Percentiles rank a stretch among this genome's conserved stretches.
These are phyloP conservation scores for Penicillium pancosmium DNA, from an alignment of 495 filamentous ascomycete species.

Conservation along the genomic window DNA sequence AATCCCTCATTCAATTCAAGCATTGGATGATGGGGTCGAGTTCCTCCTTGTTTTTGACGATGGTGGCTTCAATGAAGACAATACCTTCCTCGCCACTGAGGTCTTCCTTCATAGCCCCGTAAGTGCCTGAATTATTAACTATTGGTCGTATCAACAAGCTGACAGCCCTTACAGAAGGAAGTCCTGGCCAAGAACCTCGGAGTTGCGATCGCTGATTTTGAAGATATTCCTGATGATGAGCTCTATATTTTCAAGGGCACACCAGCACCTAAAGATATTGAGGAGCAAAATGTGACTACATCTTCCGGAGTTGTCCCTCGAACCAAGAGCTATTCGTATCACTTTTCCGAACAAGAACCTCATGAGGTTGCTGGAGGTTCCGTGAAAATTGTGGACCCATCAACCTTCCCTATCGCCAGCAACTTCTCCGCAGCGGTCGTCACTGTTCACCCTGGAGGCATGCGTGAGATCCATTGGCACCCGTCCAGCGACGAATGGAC, in stretches of 20 bases:
- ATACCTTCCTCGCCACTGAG: slow-evolving; percentile 69
- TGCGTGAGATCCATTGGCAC: slow-evolving; percentile 85
- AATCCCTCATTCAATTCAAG: slow-evolving; percentile 70
- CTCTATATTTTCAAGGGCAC: slow-evolving; percentile 74
- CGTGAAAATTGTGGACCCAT: slow-evolving; percentile 68
- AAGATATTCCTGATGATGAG: slow-evolving; percentile 59
- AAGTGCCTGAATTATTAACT: neutral
- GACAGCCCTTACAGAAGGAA: slow-evolving; percentile 37
- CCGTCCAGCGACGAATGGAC: slow-evolving; percentile 75
- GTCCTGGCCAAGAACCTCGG: slow-evolving; percentile 68
- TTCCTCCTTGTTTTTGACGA: slow-evolving; percentile 74
- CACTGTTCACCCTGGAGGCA: slow-evolving; percentile 67
- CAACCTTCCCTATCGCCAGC: slow-evolving; percentile 61
- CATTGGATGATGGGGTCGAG: slow-evolving; percentile 63
- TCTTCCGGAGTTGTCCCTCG: slow-evolving; percentile 58
- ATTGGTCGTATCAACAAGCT: neutral
- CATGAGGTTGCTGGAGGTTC: slow-evolving; percentile 61
- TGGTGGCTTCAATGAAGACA: slow-evolving; percentile 68
- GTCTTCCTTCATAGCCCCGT: slow-evolving; percentile 60
- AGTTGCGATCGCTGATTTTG: slow-evolving; percentile 54
- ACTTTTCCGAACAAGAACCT: slow-evolving; percentile 64
- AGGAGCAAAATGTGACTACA: slow-evolving; percentile 63
- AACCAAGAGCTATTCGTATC: slow-evolving; percentile 61
- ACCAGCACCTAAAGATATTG: slow-evolving; percentile 59
- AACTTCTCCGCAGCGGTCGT: slow-evolving; percentile 67